These are phyloP conservation scores for Trifolium dubium DNA, from an alignment of 306 rosid species.

Conservation along the genomic window DNA sequence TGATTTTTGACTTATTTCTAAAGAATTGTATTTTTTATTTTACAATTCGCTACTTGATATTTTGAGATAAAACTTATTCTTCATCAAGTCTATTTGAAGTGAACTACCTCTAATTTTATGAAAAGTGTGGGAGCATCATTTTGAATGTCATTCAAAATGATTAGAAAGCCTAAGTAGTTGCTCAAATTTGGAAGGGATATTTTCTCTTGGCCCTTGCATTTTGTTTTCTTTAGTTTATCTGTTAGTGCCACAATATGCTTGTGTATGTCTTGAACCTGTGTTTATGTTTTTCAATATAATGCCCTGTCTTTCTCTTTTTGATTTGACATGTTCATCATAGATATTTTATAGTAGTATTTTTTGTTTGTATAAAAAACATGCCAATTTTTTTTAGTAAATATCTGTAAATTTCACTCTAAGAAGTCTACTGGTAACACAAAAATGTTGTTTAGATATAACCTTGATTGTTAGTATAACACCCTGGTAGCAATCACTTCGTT, in stretches of 20 bases:
- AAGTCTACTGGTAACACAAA: slow-evolving; percentile 21
- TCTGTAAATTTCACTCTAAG: neutral
- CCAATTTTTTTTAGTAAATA: neutral
- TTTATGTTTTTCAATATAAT: slow-evolving; percentile 19
- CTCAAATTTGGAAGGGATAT: neutral
- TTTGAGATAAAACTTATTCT: slow-evolving; percentile 6
- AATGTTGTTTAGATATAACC: slow-evolving; percentile 3
- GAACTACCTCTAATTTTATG: neutral
- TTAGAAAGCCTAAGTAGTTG: neutral
- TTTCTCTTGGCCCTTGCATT: neutral
- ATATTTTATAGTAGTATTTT: slow-evolving; percentile 14
- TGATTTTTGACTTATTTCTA: slow-evolving; percentile 10
- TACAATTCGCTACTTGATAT: slow-evolving; percentile 3
- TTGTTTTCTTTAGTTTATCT: neutral
- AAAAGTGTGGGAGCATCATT: slow-evolving; percentile 1
- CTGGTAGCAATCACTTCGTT: slow-evolving; percentile 7
- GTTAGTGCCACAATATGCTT: slow-evolving; percentile 3
- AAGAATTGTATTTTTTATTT: neutral
- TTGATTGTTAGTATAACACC: slow-evolving; percentile 21
- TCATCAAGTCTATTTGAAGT: neutral
- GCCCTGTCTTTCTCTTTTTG: slow-evolving; percentile 14
- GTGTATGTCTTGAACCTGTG: slow-evolving; percentile 2
- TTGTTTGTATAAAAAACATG: neutral
- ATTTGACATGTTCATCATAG: slow-evolving; percentile 9
- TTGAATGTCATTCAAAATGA: slow-evolving; percentile 5